Percentiles rank a stretch among this genome's conserved stretches.
Conservation (phyloP, 2,329 filamentous ascomycete species). For the Colletotrichum sp. region DNA sequence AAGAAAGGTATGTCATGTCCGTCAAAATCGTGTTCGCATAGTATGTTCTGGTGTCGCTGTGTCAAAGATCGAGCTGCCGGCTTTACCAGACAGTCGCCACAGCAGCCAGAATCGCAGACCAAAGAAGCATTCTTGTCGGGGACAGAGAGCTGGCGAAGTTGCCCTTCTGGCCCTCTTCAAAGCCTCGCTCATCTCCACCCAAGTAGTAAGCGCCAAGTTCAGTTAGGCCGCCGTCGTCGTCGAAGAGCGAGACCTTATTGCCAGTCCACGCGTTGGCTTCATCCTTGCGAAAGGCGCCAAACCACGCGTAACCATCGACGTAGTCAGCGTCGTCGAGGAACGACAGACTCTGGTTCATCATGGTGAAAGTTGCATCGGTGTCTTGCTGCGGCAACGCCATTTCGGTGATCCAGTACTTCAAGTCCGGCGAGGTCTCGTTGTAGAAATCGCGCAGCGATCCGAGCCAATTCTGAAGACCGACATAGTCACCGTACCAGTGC, state of each 20-base stretch:
- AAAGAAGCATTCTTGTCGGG: not conserved
- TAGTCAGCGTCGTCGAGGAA: conserved; percentile 38
- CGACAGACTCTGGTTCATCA: conserved; percentile 44
- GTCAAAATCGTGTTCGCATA: not conserved
- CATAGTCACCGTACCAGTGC: conserved; percentile 46
- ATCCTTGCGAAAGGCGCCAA: conserved; percentile 41
- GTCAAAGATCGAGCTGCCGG: not conserved
- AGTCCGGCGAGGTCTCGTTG: conserved; percentile 24
- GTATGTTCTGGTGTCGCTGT: fast-evolving
- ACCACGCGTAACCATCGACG: conserved; percentile 46
- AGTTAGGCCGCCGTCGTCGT: conserved; percentile 40
- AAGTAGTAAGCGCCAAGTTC: conserved; percentile 43
- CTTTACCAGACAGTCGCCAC: not conserved
- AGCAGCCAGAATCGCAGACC: not conserved
- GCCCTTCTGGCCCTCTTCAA: conserved; percentile 33
- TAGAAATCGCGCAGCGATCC: conserved; percentile 40
- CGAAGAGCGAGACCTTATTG: conserved; percentile 39
- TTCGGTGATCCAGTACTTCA: conserved; percentile 44
- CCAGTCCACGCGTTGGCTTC: conserved; percentile 45
- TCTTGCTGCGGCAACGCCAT: conserved; percentile 40
- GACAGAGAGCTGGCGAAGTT: not conserved
- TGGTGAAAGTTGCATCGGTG: conserved; percentile 36
- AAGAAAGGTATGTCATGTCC: not conserved
- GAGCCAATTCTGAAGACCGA: conserved; percentile 40
- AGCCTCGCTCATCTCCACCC: conserved; percentile 42